Evolutionary conservation across 352 stramenopile species (phyloP).

Genomic region (Pythium utonaiense): DNA sequence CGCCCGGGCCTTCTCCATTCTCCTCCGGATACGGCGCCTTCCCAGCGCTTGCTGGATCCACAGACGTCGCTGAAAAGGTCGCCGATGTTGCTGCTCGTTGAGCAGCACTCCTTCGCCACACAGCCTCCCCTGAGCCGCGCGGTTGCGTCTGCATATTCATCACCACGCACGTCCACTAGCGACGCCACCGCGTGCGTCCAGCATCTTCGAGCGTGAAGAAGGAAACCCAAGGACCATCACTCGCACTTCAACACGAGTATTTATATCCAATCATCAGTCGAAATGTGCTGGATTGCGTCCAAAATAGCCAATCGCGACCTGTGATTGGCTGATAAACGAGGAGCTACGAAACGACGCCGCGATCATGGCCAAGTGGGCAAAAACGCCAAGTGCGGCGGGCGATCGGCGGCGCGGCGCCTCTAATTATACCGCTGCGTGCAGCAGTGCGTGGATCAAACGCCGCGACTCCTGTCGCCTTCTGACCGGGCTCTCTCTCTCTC

Average conservation of each 20-base stretch:
- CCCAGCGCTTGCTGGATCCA: neutral
- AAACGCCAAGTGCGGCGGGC: too few relatives aligned
- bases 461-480: neutral
- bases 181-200: too few relatives aligned
- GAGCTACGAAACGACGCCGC: neutral
- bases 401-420: neutral
- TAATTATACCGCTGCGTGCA: neutral
- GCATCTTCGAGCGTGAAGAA: too few relatives aligned
- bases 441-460: neutral
- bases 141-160: neutral
- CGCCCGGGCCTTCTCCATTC: neutral
- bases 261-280: neutral
- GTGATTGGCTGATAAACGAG: neutral
- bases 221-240: too few relatives aligned
- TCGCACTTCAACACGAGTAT: slow-evolving; percentile 10
- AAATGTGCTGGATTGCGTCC: neutral
- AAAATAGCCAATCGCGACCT: neutral
- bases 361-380: too few relatives aligned
- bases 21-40: neutral
- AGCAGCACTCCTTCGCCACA: neutral
- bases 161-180: neutral
- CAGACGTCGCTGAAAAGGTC: neutral
- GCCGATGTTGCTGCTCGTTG: neutral
- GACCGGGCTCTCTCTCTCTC: neutral
- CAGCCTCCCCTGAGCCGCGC: neutral